These are phyloP conservation scores for Trifolium dubium DNA, from an alignment of 306 rosid genomes.

Conservation along the genomic window DNA sequence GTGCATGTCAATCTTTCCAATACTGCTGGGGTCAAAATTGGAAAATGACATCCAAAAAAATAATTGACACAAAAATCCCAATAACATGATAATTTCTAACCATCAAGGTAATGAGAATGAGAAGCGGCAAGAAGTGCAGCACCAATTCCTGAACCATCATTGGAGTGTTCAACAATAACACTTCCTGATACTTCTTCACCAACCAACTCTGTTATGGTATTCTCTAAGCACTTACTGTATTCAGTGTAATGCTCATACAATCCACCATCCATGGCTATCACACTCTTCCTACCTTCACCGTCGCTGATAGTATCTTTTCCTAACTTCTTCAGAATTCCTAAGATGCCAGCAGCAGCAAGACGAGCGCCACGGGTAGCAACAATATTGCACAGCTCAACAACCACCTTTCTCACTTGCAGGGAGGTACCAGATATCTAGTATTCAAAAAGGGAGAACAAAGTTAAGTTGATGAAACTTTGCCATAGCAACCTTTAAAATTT, in stretches of 20 bases:
- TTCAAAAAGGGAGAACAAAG: background rate
- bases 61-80: slow-evolving; percentile 34
- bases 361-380: slow-evolving; percentile 90
- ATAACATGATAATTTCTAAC: slow-evolving; percentile 27
- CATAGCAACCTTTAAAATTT: background rate
- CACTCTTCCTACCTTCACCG: slow-evolving; percentile 57
- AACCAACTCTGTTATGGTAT: slow-evolving; percentile 66
- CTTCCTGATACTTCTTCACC: slow-evolving; percentile 61
- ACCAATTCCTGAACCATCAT: slow-evolving; percentile 90
- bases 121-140: slow-evolving; percentile 93
- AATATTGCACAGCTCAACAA: slow-evolving; percentile 74
- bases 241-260: slow-evolving; percentile 79
- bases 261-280: slow-evolving; percentile 91
- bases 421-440: slow-evolving; percentile 72
- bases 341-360: slow-evolving; percentile 85
- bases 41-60: slow-evolving; percentile 32
- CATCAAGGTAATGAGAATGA: slow-evolving; percentile 65
- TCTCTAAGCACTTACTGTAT: slow-evolving; percentile 77
- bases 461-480: slow-evolving; percentile 8
- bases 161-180: slow-evolving; percentile 60
- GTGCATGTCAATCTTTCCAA: slow-evolving; percentile 32
- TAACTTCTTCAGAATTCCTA: slow-evolving; percentile 78
- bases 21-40: slow-evolving; percentile 20
- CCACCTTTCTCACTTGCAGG: slow-evolving; percentile 58
- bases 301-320: slow-evolving; percentile 60